Base-by-base conservation (phyloP, 2,329 filamentous ascomycete genomes). In the Stagonosporopsis tanaceti region DNA sequence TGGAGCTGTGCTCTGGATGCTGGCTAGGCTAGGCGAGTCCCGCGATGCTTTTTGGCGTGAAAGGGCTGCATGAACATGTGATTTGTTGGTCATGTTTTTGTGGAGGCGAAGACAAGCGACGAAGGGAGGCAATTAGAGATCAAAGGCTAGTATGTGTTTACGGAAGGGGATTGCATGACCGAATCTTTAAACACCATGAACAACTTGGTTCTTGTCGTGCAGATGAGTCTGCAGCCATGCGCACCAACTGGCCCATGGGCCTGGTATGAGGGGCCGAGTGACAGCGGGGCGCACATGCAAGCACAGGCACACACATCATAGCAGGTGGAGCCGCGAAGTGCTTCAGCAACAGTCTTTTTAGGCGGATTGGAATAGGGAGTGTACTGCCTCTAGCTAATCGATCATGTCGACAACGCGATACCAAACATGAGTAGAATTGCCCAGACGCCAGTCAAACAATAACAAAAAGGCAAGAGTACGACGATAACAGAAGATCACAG, bases 1-100 rank as follows among this genome's bases (percentile, higher is more conserved):
- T 32, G 40, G 48, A 39, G 53, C 57, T 55, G 41, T 55, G 63
- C 60, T 65, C 55, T 63, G 60, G 61, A 59, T 50, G 53, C 54
- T 47, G 40, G 57, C 63, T 54, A 60, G 58, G 32, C 60, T 62
- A 70, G 69, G 65, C 68, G 66, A 67, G 51, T 55, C 41, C 67
- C 67, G 56, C 51, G 9, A n/a, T 51, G 37, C 41, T 42, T 30
- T 34, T 60, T 66, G 60, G 63, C 60, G 66, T 46, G 44, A 32
- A 25, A 56, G 28, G 34, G 54, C 32, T 53, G 41, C 52, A 50
- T 34, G 25, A n/a, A 32, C 28, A 5, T 37, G 30, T 39, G 20
- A 58, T 47, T 58, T 25, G 55, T 14, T 44, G 17, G 25, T 3
- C 32, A 1, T 25, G 46, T 12, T 12, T 12, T 35, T 8, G 20